Percentiles rank a stretch among this genome's conserved stretches.
Evolutionary conservation across 2,329 filamentous ascomycete genomes (phyloP).

Genomic region (Camillea tinctor): DNA sequence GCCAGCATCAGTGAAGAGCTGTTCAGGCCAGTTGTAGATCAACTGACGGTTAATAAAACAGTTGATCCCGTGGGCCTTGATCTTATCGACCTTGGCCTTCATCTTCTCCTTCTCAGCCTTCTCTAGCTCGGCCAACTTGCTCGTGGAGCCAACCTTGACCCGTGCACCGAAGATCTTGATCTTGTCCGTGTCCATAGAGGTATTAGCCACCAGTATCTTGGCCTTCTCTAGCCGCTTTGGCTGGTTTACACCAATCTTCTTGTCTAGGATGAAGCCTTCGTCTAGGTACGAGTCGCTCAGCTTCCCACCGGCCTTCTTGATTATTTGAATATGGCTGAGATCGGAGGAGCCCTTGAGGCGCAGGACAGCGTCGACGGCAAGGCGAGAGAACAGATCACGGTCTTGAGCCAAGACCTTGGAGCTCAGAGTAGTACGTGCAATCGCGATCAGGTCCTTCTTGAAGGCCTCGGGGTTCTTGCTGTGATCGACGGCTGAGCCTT

Average conservation of each 20-base stretch:
- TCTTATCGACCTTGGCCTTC: constrained; percentile 98
- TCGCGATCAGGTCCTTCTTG: constrained; percentile 83
- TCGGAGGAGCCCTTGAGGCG: constrained; percentile 88
- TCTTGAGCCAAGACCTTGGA: constrained; percentile 97
- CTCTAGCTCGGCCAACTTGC: constrained; percentile 96
- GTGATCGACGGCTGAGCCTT: constrained; percentile 84
- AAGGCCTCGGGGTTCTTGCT: constrained; percentile 81
- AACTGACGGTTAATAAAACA: constrained; percentile 99
- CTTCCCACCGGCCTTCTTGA: constrained; percentile 99
- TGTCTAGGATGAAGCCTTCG: constrained; percentile 97
- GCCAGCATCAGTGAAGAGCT: constrained; percentile 95
- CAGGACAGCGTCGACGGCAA: constrained; percentile 89
- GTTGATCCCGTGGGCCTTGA: constrained; percentile 98
- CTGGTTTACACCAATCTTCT: constrained; percentile 98
- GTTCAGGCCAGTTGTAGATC: constrained; percentile 99
- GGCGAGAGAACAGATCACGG: constrained; percentile 82
- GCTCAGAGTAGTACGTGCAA: constrained; percentile 92
- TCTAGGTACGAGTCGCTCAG: constrained; percentile 96
- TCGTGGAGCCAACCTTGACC: constrained; percentile 93
- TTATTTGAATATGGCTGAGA: constrained; percentile 97
- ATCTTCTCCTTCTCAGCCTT: constrained; percentile 99
- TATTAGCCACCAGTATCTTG: constrained; percentile 97
- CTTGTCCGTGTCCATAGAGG: constrained; percentile 99
- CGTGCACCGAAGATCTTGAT: constrained; percentile 98
- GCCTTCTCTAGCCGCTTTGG: constrained; percentile 96